Evolutionary conservation across 768 basidiomycete genomes (phyloP).

Genomic region (Inosperma sp.): DNA sequence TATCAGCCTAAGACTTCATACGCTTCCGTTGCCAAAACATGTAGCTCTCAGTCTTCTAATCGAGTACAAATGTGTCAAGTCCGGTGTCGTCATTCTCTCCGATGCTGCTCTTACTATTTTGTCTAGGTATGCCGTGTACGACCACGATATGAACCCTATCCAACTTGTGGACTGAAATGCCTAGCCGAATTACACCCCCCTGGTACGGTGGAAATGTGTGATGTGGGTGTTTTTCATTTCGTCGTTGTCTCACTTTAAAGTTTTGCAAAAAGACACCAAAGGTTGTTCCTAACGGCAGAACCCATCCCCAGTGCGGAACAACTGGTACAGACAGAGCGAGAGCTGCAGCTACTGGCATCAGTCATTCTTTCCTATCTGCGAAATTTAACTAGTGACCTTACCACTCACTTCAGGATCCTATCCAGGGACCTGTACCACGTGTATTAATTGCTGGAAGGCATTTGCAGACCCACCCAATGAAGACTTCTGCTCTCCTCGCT

Average conservation of each 20-base stretch:
- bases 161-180: slow-evolving; percentile 23
- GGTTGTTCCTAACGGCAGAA: slow-evolving; percentile 14
- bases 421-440: slow-evolving; percentile 19
- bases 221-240: slow-evolving; percentile 12
- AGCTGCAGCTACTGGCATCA: slow-evolving; percentile 1
- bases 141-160: slow-evolving; percentile 17
- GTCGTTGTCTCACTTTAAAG: slow-evolving; percentile 6
- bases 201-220: slow-evolving; percentile 18
- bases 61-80: slow-evolving; percentile 11
- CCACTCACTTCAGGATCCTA: slow-evolving; percentile 3
- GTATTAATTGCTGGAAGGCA: slow-evolving; percentile 25
- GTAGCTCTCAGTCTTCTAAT: no score
- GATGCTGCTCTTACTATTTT: background rate
- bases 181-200: slow-evolving; percentile 13
- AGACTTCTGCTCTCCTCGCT: slow-evolving; percentile 21
- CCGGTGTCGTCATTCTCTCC: background rate
- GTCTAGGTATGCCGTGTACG: slow-evolving; percentile 18
- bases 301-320: slow-evolving; percentile 23
- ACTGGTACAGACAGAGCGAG: slow-evolving; percentile 23
- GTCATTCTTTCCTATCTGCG: background rate
- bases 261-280: slow-evolving; percentile 21
- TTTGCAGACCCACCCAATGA: background rate
- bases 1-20: no score
- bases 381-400: background rate
- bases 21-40: no score